Percentiles rank a stretch among this genome's conserved stretches.
Evolutionary conservation across 202 grass and related monocot species (phyloP).

Genomic region (Panicum virgatum): DNA sequence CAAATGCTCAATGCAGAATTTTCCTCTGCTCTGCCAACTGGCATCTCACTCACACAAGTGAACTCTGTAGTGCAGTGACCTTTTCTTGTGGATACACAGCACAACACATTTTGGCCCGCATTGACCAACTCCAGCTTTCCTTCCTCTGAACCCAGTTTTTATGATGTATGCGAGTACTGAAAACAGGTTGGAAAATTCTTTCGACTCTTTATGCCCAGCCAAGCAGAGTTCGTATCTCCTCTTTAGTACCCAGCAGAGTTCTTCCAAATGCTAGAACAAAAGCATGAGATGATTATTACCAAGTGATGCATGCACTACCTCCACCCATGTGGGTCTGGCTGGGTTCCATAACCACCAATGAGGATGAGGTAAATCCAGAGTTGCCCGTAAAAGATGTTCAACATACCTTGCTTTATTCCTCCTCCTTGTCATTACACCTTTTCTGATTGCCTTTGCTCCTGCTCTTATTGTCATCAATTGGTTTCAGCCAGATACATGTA

Average conservation of each 20-base stretch:
- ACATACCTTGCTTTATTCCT: constrained; percentile 26
- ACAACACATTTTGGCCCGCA: background rate
- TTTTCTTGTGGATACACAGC: background rate
- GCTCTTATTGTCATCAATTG: constrained; percentile 10
- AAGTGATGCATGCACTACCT: background rate
- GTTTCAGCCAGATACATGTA: background rate
- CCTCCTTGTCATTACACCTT: constrained; percentile 8
- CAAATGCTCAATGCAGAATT: background rate
- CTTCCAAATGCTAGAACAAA: background rate
- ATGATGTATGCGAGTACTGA: constrained; percentile 29
- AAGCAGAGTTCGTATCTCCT: too few species aligned
- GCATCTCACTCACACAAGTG: background rate
- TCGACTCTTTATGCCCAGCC: background rate
- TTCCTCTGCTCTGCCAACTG: background rate
- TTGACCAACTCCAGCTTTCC: background rate
- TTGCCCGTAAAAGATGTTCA: background rate
- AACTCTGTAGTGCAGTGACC: background rate
- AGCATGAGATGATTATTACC: background rate
- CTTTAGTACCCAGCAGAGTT: too few species aligned
- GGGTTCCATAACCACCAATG: background rate
- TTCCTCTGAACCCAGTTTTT: background rate
- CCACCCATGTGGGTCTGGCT: background rate
- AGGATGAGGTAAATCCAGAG: background rate
- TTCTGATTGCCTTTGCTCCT: constrained; percentile 8
- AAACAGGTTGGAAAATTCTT: background rate